Conservation (phyloP, 83 land plant species). For the Picea abies region DNA sequence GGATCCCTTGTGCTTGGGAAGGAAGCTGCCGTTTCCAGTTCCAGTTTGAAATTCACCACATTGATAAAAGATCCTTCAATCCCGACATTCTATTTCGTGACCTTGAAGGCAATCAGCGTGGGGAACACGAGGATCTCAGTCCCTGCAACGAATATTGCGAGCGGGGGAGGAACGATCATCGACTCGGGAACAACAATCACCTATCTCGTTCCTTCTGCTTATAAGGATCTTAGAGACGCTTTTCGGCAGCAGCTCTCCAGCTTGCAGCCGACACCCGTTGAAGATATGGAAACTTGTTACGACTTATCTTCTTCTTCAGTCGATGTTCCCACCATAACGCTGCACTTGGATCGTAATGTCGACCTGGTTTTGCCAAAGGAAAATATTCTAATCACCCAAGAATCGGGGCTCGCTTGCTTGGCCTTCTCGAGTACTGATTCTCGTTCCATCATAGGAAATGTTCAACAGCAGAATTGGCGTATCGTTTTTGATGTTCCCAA, state of each 20-base stretch:
- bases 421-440: constrained; percentile 55
- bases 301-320: constrained; percentile 12
- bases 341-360: constrained; percentile 39
- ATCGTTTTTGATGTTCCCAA: constrained; percentile 43
- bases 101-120: constrained; percentile 50
- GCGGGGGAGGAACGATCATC: constrained; percentile 52
- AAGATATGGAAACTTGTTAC: constrained; percentile 66
- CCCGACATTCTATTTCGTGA: constrained; percentile 66
- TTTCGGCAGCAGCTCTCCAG: constrained; percentile 19
- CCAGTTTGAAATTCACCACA: constrained; percentile 54
- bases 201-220: constrained; percentile 45
- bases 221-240: constrained; percentile 26
- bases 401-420: constrained; percentile 31
- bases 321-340: constrained; percentile 31
- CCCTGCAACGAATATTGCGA: background rate
- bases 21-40: background rate
- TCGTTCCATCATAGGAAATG: constrained; percentile 50
- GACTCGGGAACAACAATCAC: constrained; percentile 29
- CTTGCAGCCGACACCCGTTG: constrained; percentile 18
- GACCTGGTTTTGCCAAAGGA: constrained; percentile 44
- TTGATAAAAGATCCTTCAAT: constrained; percentile 45
- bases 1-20: constrained; percentile 57
- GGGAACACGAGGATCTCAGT: constrained; percentile 36
- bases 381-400: constrained; percentile 40
- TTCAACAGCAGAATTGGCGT: constrained; percentile 72